phyloP scores from a whole-genome alignment of 2,329 filamentous ascomycete species.

The Penicillium rolfsii region DNA sequence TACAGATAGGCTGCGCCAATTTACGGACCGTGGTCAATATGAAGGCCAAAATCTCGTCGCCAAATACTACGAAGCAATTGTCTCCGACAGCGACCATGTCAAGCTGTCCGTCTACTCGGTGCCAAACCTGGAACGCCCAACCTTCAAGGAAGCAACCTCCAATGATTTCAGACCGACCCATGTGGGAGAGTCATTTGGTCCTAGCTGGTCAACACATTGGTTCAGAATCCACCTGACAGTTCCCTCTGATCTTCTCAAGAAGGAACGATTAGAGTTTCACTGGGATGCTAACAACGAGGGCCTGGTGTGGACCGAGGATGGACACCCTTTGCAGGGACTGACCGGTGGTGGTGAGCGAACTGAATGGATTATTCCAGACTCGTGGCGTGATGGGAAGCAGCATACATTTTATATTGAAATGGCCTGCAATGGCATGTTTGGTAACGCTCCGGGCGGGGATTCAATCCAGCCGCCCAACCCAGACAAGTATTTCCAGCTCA shows the following conservation, averaged over 20 bases:
- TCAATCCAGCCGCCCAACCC: conserved; percentile 85
- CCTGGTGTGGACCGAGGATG: conserved; percentile 88
- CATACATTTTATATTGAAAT: conserved; percentile 96
- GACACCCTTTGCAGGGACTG: conserved; percentile 86
- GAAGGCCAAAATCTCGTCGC: conserved; percentile 72
- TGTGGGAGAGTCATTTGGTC: conserved; percentile 81
- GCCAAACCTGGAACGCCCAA: conserved; percentile 75
- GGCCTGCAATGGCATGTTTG: conserved; percentile 99
- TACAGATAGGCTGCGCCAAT: conserved; percentile 77
- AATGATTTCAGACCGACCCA: conserved; percentile 75
- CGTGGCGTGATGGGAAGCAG: conserved; percentile 80
- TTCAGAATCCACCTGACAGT: conserved; percentile 82
- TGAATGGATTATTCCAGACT: conserved; percentile 86
- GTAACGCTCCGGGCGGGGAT: conserved; percentile 82
- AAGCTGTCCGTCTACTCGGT: conserved; percentile 86
- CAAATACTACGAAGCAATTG: conserved; percentile 72
- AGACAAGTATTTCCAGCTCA: conserved; percentile 77
- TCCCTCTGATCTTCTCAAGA: conserved; percentile 70
- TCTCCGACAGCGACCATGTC: conserved; percentile 73
- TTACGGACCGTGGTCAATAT: conserved; percentile 80
- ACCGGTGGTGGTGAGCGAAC: conserved; percentile 86
- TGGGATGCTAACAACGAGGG: conserved; percentile 96
- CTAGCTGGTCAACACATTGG: conserved; percentile 98
- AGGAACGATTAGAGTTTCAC: conserved; percentile 87
- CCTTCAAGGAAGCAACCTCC: conserved; percentile 80